A percentile compares a stretch with the other conserved stretches of the same genome.
These are phyloP conservation scores for Iris pallida DNA, from an alignment of 116 monocot species.

Conservation along the genomic window DNA sequence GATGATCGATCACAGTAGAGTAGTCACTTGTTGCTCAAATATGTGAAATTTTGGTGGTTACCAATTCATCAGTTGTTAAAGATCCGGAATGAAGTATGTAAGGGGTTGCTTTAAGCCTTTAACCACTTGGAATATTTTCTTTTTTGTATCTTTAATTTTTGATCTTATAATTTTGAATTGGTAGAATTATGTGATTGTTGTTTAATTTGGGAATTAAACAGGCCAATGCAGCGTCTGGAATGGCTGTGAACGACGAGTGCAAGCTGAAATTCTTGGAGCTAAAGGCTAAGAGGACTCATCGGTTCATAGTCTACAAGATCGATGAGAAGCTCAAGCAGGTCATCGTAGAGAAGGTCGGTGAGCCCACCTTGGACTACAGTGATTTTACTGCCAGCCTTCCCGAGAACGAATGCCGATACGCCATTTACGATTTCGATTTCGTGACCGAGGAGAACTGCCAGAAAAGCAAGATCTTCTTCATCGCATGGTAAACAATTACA, in stretches of 20 bases:
- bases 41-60: no score
- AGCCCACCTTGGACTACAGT: conserved; percentile 46
- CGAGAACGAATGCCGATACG: conserved; percentile 55
- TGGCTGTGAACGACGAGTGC: conserved; percentile 74
- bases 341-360: conserved; percentile 61
- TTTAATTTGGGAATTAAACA: conserved; percentile 2
- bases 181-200: neutral
- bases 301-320: conserved; percentile 60
- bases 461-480: conserved; percentile 89
- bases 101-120: no score
- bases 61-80: no score
- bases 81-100: no score
- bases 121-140: no score
- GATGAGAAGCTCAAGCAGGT: conserved; percentile 68
- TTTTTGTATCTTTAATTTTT: no score
- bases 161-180: no score
- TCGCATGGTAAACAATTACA: conserved; percentile 37
- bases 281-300: conserved; percentile 67
- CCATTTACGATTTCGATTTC: conserved; percentile 69
- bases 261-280: conserved; percentile 62
- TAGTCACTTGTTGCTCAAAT: no score
- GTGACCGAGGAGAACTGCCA: conserved; percentile 78
- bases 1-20: no score
- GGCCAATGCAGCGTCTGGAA: conserved; percentile 75
- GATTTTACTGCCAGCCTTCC: conserved; percentile 64